Conservation (phyloP, 805 yeast species). For the Cyberlindnera meyerae region DNA sequence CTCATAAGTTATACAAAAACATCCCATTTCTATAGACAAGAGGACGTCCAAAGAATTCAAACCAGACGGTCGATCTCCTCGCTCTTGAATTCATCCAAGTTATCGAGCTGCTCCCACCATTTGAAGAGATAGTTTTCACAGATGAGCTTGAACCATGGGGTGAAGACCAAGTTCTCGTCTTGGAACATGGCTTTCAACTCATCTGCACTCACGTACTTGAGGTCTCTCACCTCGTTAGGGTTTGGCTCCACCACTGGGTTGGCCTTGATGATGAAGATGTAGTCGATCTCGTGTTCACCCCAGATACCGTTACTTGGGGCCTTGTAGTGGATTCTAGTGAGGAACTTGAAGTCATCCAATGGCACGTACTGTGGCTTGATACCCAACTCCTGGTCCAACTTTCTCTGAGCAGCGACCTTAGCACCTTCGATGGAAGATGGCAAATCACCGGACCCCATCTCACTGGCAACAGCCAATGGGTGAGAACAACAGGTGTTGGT, state of each 20-base stretch:
- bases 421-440: conserved; percentile 69
- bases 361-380: conserved; percentile 59
- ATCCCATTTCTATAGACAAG: background rate
- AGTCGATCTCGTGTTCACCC: conserved; percentile 99
- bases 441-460: conserved; percentile 60
- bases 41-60: conserved; percentile 6
- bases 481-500: conserved; percentile 99
- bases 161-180: conserved; percentile 63
- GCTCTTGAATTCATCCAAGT: conserved; percentile 44
- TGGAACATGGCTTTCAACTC: conserved; percentile 74
- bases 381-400: conserved; percentile 90
- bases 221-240: conserved; percentile 82
- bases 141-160: conserved; percentile 97
- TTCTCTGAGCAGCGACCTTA: conserved; percentile 84
- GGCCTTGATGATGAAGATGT: conserved; percentile 73
- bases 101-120: conserved; percentile 85
- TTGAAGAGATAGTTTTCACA: conserved; percentile 85
- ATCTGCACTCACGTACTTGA: conserved; percentile 62
- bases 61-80: conserved; percentile 30
- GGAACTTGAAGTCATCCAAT: conserved; percentile 63
- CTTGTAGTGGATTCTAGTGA: conserved; percentile 93
- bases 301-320: conserved; percentile 78
- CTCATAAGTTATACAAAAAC: background rate
- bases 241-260: conserved; percentile 49
- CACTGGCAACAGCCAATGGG: conserved; percentile 80